Base-by-base conservation (phyloP, 345 rosid genomes). In the Acer yangbiense region DNA sequence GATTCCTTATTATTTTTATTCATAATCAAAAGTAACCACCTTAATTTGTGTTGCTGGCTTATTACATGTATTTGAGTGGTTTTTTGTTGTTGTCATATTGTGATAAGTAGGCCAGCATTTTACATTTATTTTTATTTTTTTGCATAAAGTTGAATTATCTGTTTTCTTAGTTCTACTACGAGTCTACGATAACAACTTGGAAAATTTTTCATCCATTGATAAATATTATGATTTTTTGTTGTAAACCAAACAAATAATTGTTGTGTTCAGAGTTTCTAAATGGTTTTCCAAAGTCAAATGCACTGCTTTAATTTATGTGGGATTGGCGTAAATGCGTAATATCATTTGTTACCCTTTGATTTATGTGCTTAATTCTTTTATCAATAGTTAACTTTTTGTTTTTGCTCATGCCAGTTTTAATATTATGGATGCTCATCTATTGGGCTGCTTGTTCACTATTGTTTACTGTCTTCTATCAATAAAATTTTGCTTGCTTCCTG, bases 1-100 rank as follows among this genome's bases (percentile, higher is more conserved):
- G 50, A 13, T 27, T 65, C 18, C 27, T 2, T 60, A 13, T 32
- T 32, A 58, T 43, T 23, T 52, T 16, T 9, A 41, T 71, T 55
- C 64, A 21, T 29, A 4, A 57, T 25, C 18, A 35, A 60, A 70
- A 20, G 9, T 65, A 17, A 65, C 52, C 35, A n/a, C 11, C 20
- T n/a, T 65, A 32, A 39, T 74, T 64, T 63, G 27, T 74, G 70
- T 74, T 65, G 61, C 21, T 65, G 58, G 23, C 57, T 16, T 21
- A 29, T 17, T 61, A 14, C 17, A 32, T 50, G 27, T 16, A 46
- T 25, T 63, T n/a, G 18, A 44, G 62, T 18, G 55, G 27, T 25
- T 25, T 25, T 21, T 20, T 41, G 11, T 16, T 44, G 16, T 25
- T 55, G 17, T 62, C 7, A 17, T 62, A 16, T 18, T 17, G n/a